phyloP scores from a whole-genome alignment of 2,329 filamentous ascomycete genomes.

The Ceratocystis cubensis region DNA sequence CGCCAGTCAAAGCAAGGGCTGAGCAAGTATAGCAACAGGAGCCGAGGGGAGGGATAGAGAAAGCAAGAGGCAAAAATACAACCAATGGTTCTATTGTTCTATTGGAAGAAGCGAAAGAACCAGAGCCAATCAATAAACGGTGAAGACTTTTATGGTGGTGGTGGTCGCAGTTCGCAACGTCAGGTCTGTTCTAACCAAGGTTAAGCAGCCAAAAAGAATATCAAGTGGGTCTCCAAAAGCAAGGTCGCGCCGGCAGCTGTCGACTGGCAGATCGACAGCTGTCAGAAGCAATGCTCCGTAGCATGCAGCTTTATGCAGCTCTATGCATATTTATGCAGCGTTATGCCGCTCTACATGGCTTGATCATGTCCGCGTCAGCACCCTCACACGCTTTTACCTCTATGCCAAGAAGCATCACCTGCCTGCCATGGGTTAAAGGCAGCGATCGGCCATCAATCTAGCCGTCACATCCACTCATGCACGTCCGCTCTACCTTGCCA shows the following conservation, averaged over 20 bases:
- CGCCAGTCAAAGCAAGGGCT: too few species aligned
- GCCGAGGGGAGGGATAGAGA: not conserved
- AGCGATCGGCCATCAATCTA: not conserved
- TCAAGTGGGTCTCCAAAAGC: not conserved
- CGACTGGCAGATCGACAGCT: not conserved
- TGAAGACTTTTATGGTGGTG: slow-evolving; percentile 9
- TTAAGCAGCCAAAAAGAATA: not conserved
- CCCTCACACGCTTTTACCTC: too few species aligned
- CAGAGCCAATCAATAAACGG: not conserved
- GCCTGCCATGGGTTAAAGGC: not conserved
- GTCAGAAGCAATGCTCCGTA: not conserved
- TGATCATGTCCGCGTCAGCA: too few species aligned
- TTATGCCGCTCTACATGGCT: too few species aligned
- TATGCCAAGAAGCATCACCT: not conserved
- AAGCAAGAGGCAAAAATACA: not conserved
- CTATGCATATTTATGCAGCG: too few species aligned
- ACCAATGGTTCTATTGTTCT: not conserved
- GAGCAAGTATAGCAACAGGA: not conserved
- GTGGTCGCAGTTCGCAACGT: slow-evolving; percentile 5
- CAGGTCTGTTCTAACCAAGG: slow-evolving; percentile 2
- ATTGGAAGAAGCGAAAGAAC: not conserved
- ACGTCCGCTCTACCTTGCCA: not conserved
- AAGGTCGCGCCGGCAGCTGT: not conserved
- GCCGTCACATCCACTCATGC: not conserved
- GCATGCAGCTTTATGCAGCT: not conserved